Evolutionary conservation across 306 rosid species (phyloP), one percentile per base, ranked within the genome.

Genomic region (Abrus precatorius): DNA sequence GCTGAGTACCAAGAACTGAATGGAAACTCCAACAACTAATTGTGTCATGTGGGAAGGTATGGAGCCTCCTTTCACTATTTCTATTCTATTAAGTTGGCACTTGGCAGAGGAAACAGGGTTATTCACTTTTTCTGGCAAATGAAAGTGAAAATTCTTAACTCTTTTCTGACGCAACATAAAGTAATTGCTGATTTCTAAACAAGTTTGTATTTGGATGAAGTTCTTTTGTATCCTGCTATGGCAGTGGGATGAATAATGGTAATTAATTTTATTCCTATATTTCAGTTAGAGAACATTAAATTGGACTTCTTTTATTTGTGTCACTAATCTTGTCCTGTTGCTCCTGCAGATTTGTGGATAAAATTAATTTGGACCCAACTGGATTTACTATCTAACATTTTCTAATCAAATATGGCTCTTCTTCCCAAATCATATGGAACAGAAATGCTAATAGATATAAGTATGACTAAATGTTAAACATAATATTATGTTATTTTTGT

Each of bases 151-250:
- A 91, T 94, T 87, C 97, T 86, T 92, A 78, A 49, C 95, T 86
- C 92, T 85, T 85, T 76, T 89, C 79, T 63, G 86, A 92, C 85
- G 95, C 97, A 89, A 94, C 80, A 10, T 12, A 84, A 66, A 72
- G 65, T 64, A 36, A 0, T 75, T 83, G 5, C 77, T 62, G 70
- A 60, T 28, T 81, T 44, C 47, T 53, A 44, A 74, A 54, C 74
- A 80, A 78, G 66, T 47, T 43, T 67, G 59, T 68, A 64, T 48
- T 49, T 60, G 80, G 59, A 44, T 64, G 62, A 73, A 80, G 70
- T 80, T 67, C 54, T 72, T 84, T 73, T 84, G 69, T 66, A 78
- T 78, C 81, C 41, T 80, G 74, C 9, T 40, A 57, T 85, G 79
- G 40, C 72, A 70, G 66, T 32, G 36, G 13, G 20, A 69, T 12